phyloP scores from a whole-genome alignment of 2,329 filamentous ascomycete genomes.

The Torrubiella hemipterigena region DNA sequence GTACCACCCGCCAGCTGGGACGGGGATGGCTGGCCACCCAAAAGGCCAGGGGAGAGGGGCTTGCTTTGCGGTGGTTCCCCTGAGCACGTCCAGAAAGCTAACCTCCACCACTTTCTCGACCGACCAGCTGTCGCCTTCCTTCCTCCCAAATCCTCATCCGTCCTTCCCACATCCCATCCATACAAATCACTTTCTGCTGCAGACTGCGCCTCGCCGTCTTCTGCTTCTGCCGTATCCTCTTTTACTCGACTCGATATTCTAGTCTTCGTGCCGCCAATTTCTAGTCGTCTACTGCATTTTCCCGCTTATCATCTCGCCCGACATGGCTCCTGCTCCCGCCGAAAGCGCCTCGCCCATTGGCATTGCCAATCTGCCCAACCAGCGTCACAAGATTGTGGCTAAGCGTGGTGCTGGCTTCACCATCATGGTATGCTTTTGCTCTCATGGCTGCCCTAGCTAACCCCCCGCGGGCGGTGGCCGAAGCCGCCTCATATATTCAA shows the following conservation, averaged over 20 bases:
- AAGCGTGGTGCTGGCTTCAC: constrained; percentile 95
- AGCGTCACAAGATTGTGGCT: constrained; percentile 63
- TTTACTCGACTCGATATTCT: too few species aligned
- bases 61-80: too few species aligned
- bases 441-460: background rate
- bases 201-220: constrained; percentile 4
- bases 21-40: too few species aligned
- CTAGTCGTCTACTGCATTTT: background rate
- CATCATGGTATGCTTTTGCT: constrained; percentile 69
- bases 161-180: too few species aligned
- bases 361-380: constrained; percentile 64
- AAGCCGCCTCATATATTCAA: background rate
- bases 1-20: too few species aligned
- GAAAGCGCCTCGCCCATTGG: constrained; percentile 58
- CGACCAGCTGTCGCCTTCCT: too few species aligned
- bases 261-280: background rate
- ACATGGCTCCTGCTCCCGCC: constrained; percentile 45
- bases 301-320: constrained; percentile 12
- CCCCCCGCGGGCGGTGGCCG: too few species aligned
- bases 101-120: too few species aligned
- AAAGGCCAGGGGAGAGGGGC: too few species aligned
- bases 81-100: too few species aligned
- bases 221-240: constrained; percentile 4
- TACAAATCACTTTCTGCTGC: too few species aligned
- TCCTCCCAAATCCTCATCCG: too few species aligned